phyloP scores from a whole-genome alignment of 257 asterid species.

The Verbascum thapsus region DNA sequence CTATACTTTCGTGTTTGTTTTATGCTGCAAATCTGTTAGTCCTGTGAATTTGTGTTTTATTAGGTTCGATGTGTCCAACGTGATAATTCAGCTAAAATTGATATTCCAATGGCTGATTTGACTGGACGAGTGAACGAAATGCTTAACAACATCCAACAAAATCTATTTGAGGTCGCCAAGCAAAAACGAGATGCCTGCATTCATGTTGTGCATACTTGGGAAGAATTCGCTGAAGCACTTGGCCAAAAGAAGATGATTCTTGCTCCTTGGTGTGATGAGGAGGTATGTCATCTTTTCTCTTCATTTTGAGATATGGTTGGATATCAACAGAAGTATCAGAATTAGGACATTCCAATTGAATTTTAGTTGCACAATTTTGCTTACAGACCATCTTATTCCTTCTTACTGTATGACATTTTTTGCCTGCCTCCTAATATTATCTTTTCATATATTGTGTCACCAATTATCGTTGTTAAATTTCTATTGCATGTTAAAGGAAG shows the following conservation, averaged over 20 bases:
- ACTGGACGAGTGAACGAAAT: constrained; percentile 51
- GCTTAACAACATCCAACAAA: constrained; percentile 64
- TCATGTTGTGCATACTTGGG: constrained; percentile 73
- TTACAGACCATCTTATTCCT: too few relatives aligned
- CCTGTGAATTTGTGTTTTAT: background rate
- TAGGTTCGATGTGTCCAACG: constrained; percentile 93
- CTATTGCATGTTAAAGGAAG: constrained; percentile 51
- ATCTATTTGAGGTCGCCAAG: constrained; percentile 69
- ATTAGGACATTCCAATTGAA: background rate
- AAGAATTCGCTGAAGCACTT: constrained; percentile 72
- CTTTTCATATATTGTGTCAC: too few relatives aligned
- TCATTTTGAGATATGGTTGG: too few relatives aligned
- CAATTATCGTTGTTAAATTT: background rate
- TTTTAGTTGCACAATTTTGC: too few relatives aligned
- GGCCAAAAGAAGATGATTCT: constrained; percentile 79
- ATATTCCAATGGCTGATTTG: constrained; percentile 69
- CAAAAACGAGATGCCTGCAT: constrained; percentile 79
- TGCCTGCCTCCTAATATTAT: too few relatives aligned
- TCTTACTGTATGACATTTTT: too few relatives aligned
- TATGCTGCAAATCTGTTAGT: background rate
- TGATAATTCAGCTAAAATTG: constrained; percentile 70
- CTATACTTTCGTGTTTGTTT: constrained; percentile 3
- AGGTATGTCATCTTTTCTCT: constrained; percentile 50
- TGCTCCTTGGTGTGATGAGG: constrained; percentile 97
- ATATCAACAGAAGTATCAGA: too few relatives aligned